Evolutionary conservation across 192 early-diverging fungal genomes (phyloP), one percentile per base, ranked within the genome.

Genomic region (Podila horticola): DNA sequence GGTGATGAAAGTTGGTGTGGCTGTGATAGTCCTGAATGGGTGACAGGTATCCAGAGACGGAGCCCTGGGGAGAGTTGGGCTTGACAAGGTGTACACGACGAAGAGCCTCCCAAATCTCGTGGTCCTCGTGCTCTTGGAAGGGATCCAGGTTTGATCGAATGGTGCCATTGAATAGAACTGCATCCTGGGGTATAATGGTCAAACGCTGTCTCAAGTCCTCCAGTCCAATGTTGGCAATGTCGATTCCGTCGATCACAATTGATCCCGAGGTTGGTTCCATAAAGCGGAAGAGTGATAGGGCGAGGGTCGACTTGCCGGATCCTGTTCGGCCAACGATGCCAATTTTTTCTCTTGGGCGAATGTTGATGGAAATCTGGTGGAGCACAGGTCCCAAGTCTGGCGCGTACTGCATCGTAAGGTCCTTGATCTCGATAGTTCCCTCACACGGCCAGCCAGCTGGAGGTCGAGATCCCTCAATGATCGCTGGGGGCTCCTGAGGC

Each of bases 241-340:
- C 90, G 48, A 96, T 83, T 24, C 86, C 91, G 66, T 98, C 97
- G 38, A 98, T 88, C 0, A 84, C 20, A 68, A 98, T 96, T 10
- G 68, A 62, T 19, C 96, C 95, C 13, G 86, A 64, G 2, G 84
- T 74, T 2, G 91, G 86, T 71, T 96, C 94, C 45, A 94, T 79
- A 49, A 98, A 89, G 13, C 95, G 90, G 72, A 97, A 88, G 38
- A 97, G 86, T 2, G 94, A 91, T 66, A 95, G 82, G 12, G 91
- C 90, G 45, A 97, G 75, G 8, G 93, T 93, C 36, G 91, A 92
- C 74, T 97, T 97, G 36, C 95, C 96, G 2, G 94, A 91, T n/a
- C 95, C 95, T 2, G 96, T 95, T 33, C 96, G 88, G 38, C 97
- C 97, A 17, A 97, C 95, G 19, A 99, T 92, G n/a, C 96, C 97